Evolutionary conservation across 1,284 basidiomycete genomes (phyloP).

Genomic region (Leccinum angustisporum): DNA sequence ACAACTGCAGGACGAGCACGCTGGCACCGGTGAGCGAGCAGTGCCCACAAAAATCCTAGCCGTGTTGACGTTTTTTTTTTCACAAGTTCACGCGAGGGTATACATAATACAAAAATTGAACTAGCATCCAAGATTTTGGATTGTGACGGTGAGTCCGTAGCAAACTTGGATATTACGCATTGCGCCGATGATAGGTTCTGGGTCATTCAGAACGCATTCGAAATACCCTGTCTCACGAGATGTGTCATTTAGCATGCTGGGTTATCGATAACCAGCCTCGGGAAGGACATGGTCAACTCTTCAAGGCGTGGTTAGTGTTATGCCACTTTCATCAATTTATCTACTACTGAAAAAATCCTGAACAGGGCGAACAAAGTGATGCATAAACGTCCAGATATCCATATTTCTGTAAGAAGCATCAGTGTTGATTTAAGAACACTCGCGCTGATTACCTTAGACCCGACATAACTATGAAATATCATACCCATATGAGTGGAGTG

Average conservation of each 20-base stretch:
- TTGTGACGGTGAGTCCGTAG: slow-evolving; percentile 50
- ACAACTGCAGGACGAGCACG: slow-evolving; percentile 79
- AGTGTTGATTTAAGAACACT: slow-evolving; percentile 12
- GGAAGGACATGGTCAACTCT: slow-evolving; percentile 68
- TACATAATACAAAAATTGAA: slow-evolving; percentile 62
- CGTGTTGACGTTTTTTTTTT: background rate
- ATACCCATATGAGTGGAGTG: slow-evolving; percentile 79
- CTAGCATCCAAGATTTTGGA: slow-evolving; percentile 78
- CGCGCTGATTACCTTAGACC: slow-evolving; percentile 44
- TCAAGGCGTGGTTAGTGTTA: slow-evolving; percentile 62
- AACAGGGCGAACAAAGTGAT: slow-evolving; percentile 66
- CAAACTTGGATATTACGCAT: background rate
- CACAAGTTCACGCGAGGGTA: slow-evolving; percentile 49
- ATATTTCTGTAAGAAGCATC: slow-evolving; percentile 56
- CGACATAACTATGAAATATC: slow-evolving; percentile 75
- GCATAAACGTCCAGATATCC: slow-evolving; percentile 60
- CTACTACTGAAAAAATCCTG: background rate
- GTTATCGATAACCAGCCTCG: slow-evolving; percentile 64
- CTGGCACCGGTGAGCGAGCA: slow-evolving; percentile 53
- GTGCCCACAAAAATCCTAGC: background rate
- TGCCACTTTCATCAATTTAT: background rate
- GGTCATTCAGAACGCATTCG: slow-evolving; percentile 60
- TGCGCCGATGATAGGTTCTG: background rate
- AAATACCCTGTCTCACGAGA: slow-evolving; percentile 82
- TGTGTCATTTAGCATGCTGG: slow-evolving; percentile 88